Conservation (phyloP, 805 yeast species). For the Metschnikowia cubensis region DNA sequence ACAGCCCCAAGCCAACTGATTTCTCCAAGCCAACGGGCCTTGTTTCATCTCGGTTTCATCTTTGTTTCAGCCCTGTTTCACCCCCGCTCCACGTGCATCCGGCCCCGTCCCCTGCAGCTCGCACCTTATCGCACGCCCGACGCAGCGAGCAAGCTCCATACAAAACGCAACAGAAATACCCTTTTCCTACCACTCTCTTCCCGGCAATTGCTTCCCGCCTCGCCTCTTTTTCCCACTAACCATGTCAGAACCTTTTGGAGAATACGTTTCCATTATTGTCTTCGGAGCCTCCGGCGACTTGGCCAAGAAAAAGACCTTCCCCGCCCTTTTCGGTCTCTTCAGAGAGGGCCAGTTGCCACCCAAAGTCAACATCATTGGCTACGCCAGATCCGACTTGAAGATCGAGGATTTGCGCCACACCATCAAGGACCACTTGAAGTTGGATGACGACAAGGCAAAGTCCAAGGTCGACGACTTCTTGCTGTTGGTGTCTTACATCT, state of each 20-base stretch:
- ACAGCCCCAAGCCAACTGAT: too few relatives aligned
- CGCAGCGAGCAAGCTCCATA: not conserved
- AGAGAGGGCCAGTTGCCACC: conserved; percentile 68
- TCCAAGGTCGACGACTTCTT: conserved; percentile 60
- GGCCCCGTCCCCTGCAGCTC: not conserved
- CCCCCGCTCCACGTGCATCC: not conserved
- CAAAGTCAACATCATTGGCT: conserved; percentile 76
- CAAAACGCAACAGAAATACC: not conserved
- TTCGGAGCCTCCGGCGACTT: conserved; percentile 95
- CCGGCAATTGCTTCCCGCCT: not conserved
- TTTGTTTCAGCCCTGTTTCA: not conserved
- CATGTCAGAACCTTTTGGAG: conserved; percentile 47
- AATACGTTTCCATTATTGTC: conserved; percentile 70
- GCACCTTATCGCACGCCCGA: conserved; percentile 2
- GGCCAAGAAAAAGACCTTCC: conserved; percentile 93
- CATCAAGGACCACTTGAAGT: conserved; percentile 58
- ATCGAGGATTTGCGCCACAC: conserved; percentile 65
- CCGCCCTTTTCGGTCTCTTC: conserved; percentile 70
- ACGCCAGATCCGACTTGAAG: conserved; percentile 78
- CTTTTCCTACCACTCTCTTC: conserved; percentile 1
- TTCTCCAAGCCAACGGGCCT: too few relatives aligned
- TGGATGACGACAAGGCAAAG: conserved; percentile 40
- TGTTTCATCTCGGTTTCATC: not conserved
- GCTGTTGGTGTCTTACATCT: conserved; percentile 58
- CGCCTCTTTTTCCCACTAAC: not conserved